These are phyloP conservation scores for Macrophomina tecta DNA, from an alignment of 2,329 filamentous ascomycete species.

Conservation along the genomic window DNA sequence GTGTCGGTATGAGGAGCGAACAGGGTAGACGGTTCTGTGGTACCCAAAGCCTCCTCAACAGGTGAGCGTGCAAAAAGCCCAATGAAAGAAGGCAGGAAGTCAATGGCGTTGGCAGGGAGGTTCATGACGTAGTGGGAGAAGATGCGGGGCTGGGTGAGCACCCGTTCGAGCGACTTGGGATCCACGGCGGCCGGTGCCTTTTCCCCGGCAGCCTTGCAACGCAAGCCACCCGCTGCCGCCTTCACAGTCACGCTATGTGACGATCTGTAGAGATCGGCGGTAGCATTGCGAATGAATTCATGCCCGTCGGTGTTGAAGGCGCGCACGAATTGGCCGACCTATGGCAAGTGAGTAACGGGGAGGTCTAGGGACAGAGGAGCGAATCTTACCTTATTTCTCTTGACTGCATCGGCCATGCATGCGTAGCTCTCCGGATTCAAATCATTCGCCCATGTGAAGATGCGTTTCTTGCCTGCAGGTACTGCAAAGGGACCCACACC, in stretches of 20 bases:
- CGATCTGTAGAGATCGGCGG: conserved; percentile 56
- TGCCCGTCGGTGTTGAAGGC: conserved; percentile 84
- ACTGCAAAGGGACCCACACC: conserved; percentile 95
- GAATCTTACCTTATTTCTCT: conserved; percentile 69
- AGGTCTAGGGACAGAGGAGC: neutral
- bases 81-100: conserved; percentile 78
- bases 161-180: conserved; percentile 31
- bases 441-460: conserved; percentile 97
- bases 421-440: conserved; percentile 88
- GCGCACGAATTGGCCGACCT: conserved; percentile 70
- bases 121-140: conserved; percentile 99
- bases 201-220: conserved; percentile 9
- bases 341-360: neutral
- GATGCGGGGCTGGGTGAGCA: conserved; percentile 66
- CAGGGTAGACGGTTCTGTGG: conserved; percentile 33
- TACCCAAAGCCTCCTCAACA: conserved; percentile 6
- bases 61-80: conserved; percentile 73
- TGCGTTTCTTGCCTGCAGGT: conserved; percentile 84
- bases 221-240: conserved; percentile 21
- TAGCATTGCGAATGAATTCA: conserved; percentile 76
- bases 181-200: conserved; percentile 43
- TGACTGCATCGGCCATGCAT: conserved; percentile 72
- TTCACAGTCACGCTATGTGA: conserved; percentile 22
- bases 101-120: conserved; percentile 85
- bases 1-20: conserved; percentile 53